Conservation (phyloP, 129 eudicot species). For the Chrysanthemum makinoi region DNA sequence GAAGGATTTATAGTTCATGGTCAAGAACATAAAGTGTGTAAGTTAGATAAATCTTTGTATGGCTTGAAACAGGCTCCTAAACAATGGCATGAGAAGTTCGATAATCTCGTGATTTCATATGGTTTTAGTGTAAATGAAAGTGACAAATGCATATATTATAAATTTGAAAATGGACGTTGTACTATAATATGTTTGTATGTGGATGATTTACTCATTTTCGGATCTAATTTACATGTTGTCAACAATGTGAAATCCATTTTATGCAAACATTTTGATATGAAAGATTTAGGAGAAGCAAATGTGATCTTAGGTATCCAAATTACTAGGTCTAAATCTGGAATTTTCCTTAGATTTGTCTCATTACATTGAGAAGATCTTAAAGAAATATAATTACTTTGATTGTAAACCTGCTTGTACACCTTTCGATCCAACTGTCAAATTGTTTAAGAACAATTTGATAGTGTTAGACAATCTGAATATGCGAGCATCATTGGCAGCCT, state of each 20-base stretch:
- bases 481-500: background rate
- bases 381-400: slow-evolving; percentile 1
- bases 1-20: too few relatives aligned
- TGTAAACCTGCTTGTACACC: background rate
- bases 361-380: background rate
- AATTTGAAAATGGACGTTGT: background rate
- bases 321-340: background rate
- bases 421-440: too few relatives aligned
- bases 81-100: slow-evolving; percentile 12
- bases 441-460: background rate
- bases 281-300: too few relatives aligned
- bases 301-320: background rate
- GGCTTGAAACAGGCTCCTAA: background rate
- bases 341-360: background rate
- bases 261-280: background rate
- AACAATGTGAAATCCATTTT: background rate
- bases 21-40: too few relatives aligned
- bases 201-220: slow-evolving; percentile 15
- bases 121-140: slow-evolving; percentile 6
- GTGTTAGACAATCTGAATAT: background rate
- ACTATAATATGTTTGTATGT: slow-evolving; percentile 13
- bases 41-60: too few relatives aligned
- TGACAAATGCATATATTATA: background rate
- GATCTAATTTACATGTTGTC: background rate
- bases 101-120: background rate